Evolutionary conservation across 176 grass and related monocot genomes (phyloP).

Genomic region (Avena sativa): DNA sequence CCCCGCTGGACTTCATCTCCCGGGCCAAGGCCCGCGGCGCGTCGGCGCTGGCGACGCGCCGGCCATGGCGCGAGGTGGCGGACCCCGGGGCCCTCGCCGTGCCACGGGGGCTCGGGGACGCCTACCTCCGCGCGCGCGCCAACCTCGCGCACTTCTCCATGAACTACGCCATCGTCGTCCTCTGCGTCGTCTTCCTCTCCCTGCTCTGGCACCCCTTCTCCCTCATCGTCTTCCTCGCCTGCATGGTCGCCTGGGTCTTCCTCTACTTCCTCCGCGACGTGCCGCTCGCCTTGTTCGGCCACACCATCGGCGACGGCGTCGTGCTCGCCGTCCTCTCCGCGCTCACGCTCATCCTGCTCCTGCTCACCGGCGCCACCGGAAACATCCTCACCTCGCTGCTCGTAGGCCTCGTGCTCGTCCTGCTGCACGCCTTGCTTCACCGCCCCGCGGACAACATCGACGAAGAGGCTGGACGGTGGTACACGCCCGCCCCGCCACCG

Average conservation of each 20-base stretch:
- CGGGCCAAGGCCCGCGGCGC: slow-evolving; percentile 82
- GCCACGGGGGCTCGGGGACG: slow-evolving; percentile 51
- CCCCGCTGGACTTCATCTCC: slow-evolving; percentile 86
- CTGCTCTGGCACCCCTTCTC: slow-evolving; percentile 84
- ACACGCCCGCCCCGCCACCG: slow-evolving; percentile 46
- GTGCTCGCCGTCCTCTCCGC: slow-evolving; percentile 53
- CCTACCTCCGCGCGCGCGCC: slow-evolving; percentile 65
- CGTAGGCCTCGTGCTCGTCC: slow-evolving; percentile 58
- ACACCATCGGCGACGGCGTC: slow-evolving; percentile 48
- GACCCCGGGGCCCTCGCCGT: slow-evolving; percentile 53
- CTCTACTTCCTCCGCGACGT: slow-evolving; percentile 89
- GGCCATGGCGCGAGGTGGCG: slow-evolving; percentile 69
- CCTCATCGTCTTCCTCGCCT: slow-evolving; percentile 82
- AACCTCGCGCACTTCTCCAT: slow-evolving; percentile 76
- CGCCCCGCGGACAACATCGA: slow-evolving; percentile 55
- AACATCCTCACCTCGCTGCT: slow-evolving; percentile 74
- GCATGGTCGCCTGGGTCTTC: slow-evolving; percentile 75
- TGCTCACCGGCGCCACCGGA: slow-evolving; percentile 64
- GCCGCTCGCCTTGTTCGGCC: slow-evolving; percentile 51
- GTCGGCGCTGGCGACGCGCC: slow-evolving; percentile 57
- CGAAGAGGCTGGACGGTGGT: slow-evolving; percentile 66
- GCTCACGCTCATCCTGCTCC: slow-evolving; percentile 66
- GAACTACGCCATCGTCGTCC: slow-evolving; percentile 84
- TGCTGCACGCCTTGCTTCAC: slow-evolving; percentile 58
- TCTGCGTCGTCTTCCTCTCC: slow-evolving; percentile 67